Percentiles rank a stretch among this genome's conserved stretches.
These are phyloP conservation scores for Kernera saxatilis DNA, from an alignment of 345 rosid species.

Conservation along the genomic window DNA sequence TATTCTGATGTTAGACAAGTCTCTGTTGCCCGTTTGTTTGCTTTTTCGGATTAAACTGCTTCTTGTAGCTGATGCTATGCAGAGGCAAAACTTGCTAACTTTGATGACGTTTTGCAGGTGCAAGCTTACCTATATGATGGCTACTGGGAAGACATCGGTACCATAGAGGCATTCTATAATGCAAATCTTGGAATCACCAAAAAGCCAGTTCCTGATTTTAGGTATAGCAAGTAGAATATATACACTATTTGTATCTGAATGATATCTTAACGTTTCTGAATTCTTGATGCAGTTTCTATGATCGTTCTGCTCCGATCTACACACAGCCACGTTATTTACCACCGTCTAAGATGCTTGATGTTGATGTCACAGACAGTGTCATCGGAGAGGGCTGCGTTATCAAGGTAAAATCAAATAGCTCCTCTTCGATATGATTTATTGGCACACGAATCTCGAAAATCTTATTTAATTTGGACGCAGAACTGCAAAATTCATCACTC, in stretches of 20 bases:
- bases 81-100: neutral
- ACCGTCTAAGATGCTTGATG: constrained; percentile 97
- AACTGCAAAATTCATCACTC: constrained; percentile 95
- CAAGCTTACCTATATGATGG: constrained; percentile 98
- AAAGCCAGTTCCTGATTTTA: constrained; percentile 94
- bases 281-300: constrained; percentile 65
- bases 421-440: neutral
- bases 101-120: constrained; percentile 40
- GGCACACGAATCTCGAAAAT: neutral
- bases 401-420: constrained; percentile 44
- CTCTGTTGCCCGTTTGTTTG: neutral
- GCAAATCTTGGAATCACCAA: constrained; percentile 93
- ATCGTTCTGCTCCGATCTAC: constrained; percentile 92
- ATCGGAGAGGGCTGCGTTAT: constrained; percentile 98
- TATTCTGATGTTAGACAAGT: neutral
- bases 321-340: constrained; percentile 96
- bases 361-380: constrained; percentile 93
- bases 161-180: constrained; percentile 91
- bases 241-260: neutral
- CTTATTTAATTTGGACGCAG: constrained; percentile 27
- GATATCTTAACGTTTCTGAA: neutral
- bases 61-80: neutral
- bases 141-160: constrained; percentile 98
- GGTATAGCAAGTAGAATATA: constrained; percentile 32
- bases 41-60: neutral